These are phyloP conservation scores for Helenozyma baotianmanensis DNA, from an alignment of 805 yeast genomes.

Conservation along the genomic window DNA sequence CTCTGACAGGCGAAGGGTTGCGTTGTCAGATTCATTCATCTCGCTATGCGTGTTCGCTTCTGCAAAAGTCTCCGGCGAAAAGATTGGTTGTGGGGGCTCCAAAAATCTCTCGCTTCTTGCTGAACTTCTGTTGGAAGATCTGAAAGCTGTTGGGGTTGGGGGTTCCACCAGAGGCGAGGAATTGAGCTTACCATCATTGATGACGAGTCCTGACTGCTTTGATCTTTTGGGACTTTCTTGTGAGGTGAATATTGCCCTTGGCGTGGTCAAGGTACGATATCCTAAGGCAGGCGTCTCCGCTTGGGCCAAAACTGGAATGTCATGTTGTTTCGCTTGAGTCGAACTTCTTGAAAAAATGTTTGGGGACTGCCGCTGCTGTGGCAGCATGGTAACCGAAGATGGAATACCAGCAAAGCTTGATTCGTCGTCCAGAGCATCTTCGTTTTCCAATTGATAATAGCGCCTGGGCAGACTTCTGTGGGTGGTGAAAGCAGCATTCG, in stretches of 20 bases:
- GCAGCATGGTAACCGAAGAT: conserved; percentile 28
- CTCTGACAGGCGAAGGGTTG: conserved; percentile 25
- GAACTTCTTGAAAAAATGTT: conserved; percentile 40
- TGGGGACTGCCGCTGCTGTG: conserved; percentile 36
- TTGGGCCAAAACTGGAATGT: conserved; percentile 2
- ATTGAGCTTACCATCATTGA: conserved; percentile 32
- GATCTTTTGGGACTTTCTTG: conserved; percentile 67
- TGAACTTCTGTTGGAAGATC: conserved; percentile 27
- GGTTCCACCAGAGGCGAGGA: conserved; percentile 29
- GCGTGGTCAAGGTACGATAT: conserved; percentile 28
- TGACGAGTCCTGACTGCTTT: conserved; percentile 43
- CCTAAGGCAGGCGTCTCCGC: conserved; percentile 9
- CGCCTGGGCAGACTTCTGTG: conserved; percentile 36
- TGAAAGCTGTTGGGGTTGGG: conserved; percentile 28
- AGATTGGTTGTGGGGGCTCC: conserved; percentile 64
- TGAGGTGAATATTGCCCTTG: conserved; percentile 62
- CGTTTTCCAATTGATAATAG: conserved; percentile 22
- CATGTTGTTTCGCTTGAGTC: conserved; percentile 14
- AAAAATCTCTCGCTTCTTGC: conserved; percentile 46
- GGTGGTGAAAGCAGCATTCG: conserved; percentile 37
- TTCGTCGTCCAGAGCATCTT: conserved; percentile 20
- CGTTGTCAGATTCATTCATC: conserved; percentile 25
- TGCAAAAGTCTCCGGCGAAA: conserved; percentile 58
- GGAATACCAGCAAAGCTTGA: conserved; percentile 21
- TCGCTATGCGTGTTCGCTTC: conserved; percentile 43